Conservation (phyloP, 2,329 filamentous ascomycete genomes). For the Periconia digitata region DNA sequence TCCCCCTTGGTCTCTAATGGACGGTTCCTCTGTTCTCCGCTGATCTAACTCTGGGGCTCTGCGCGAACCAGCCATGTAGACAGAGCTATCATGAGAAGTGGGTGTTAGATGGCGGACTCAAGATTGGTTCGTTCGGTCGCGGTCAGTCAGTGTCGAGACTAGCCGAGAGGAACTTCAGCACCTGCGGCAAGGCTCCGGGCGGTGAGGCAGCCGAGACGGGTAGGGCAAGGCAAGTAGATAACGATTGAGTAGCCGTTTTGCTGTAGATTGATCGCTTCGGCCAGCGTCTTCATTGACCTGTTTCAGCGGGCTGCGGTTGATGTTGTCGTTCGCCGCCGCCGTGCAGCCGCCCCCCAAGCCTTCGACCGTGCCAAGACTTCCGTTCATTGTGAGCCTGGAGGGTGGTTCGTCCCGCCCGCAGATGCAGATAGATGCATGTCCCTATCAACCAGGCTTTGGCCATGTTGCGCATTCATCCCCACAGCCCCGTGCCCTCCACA, state of each 20-base stretch:
- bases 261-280: background rate
- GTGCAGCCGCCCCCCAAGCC: too few species aligned
- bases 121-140: constrained; percentile 38
- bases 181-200: constrained; percentile 18
- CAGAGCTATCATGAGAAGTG: constrained; percentile 41
- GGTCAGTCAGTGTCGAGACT: constrained; percentile 41
- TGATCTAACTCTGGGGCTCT: constrained; percentile 46
- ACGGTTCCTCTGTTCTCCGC: constrained; percentile 46
- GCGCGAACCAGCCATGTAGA: constrained; percentile 48
- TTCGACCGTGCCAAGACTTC: too few species aligned
- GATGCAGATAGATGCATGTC: too few species aligned
- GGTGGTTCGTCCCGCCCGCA: too few species aligned
- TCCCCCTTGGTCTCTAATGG: constrained; percentile 34
- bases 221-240: constrained; percentile 12
- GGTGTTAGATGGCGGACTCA: constrained; percentile 32
- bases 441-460: too few species aligned
- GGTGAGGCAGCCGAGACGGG: constrained; percentile 8
- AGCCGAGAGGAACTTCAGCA: constrained; percentile 35
- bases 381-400: too few species aligned
- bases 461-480: too few species aligned
- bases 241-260: constrained; percentile 7
- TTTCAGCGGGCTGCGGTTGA: constrained; percentile 26
- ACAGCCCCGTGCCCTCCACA: constrained; percentile 24
- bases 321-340: too few species aligned
- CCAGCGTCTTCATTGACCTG: constrained; percentile 17